Evolutionary conservation across 495 filamentous ascomycete species (phyloP).

Genomic region (Talaromyces adpressus): DNA sequence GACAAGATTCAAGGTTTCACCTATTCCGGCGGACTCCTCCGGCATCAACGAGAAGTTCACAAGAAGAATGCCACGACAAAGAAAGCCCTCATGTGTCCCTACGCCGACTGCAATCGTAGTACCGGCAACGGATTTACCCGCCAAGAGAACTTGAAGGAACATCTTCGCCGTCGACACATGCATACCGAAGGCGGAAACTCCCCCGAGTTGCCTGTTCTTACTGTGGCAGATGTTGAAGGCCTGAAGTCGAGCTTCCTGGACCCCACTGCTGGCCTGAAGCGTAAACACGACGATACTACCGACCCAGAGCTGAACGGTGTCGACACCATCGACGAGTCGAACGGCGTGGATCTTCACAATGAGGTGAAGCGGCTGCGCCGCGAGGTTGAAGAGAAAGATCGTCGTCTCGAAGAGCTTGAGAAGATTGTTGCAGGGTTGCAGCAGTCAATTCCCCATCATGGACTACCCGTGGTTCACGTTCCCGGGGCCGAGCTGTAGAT

Average conservation of each 20-base stretch:
- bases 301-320: background rate
- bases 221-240: slow-evolving; percentile 23
- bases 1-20: slow-evolving; percentile 90
- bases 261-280: slow-evolving; percentile 26
- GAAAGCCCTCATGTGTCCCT: slow-evolving; percentile 75
- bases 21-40: slow-evolving; percentile 78
- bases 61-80: slow-evolving; percentile 77
- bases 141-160: slow-evolving; percentile 86
- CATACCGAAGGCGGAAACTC: slow-evolving; percentile 39
- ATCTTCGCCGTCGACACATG: slow-evolving; percentile 77
- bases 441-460: slow-evolving; percentile 31
- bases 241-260: slow-evolving; percentile 19
- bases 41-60: slow-evolving; percentile 90
- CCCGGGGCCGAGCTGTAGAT: background rate
- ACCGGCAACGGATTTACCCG: slow-evolving; percentile 75
- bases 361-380: slow-evolving; percentile 50
- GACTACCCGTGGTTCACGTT: slow-evolving; percentile 2
- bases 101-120: slow-evolving; percentile 79
- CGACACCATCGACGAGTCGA: slow-evolving; percentile 28
- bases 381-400: slow-evolving; percentile 49
- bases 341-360: slow-evolving; percentile 42
- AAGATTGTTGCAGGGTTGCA: slow-evolving; percentile 37
- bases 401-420: slow-evolving; percentile 37
- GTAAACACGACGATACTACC: slow-evolving; percentile 39
- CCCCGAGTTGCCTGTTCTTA: slow-evolving; percentile 25